Evolutionary conservation across 495 filamentous ascomycete genomes (phyloP).

Genomic region (Sordaria brevicollis): DNA sequence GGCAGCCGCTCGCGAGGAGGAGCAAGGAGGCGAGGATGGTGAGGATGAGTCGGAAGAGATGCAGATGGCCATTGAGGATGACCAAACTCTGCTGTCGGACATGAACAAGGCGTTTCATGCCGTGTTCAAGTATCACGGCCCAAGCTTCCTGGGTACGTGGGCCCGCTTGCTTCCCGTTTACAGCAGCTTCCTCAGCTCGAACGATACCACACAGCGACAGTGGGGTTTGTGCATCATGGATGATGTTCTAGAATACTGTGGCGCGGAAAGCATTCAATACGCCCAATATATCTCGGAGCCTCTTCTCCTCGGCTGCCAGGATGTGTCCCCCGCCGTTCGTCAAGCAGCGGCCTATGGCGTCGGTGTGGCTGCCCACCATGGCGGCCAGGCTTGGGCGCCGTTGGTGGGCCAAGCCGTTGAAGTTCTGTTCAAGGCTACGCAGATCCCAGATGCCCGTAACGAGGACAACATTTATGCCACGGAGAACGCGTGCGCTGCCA

Average conservation of each 20-base stretch:
- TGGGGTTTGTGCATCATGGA: constrained; percentile 99
- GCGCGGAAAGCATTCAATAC: constrained; percentile 71
- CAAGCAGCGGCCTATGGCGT: constrained; percentile 96
- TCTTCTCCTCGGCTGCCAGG: constrained; percentile 69
- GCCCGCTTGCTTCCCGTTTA: constrained; percentile 76
- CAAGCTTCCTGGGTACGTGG: constrained; percentile 77
- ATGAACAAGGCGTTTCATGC: constrained; percentile 99
- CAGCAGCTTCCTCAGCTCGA: constrained; percentile 69
- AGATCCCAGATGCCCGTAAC: constrained; percentile 64
- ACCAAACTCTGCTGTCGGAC: constrained; percentile 91
- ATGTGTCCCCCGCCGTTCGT: constrained; percentile 79
- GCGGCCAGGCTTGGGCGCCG: constrained; percentile 70
- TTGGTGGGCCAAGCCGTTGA: constrained; percentile 73
- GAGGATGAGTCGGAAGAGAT: constrained; percentile 75
- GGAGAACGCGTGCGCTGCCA: constrained; percentile 93
- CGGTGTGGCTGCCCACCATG: constrained; percentile 89
- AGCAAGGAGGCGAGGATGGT: constrained; percentile 36
- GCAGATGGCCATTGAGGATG: constrained; percentile 89
- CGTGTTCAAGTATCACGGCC: constrained; percentile 92
- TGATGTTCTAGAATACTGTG: constrained; percentile 95
- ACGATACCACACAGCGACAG: constrained; percentile 86
- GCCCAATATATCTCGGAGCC: constrained; percentile 76
- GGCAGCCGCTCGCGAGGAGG: constrained; percentile 68
- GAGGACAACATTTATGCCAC: constrained; percentile 95
- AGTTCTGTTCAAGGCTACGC: constrained; percentile 72